These are phyloP conservation scores for Pyrenochaeta sp. DNA, from an alignment of 2,329 filamentous ascomycete genomes.

Conservation along the genomic window DNA sequence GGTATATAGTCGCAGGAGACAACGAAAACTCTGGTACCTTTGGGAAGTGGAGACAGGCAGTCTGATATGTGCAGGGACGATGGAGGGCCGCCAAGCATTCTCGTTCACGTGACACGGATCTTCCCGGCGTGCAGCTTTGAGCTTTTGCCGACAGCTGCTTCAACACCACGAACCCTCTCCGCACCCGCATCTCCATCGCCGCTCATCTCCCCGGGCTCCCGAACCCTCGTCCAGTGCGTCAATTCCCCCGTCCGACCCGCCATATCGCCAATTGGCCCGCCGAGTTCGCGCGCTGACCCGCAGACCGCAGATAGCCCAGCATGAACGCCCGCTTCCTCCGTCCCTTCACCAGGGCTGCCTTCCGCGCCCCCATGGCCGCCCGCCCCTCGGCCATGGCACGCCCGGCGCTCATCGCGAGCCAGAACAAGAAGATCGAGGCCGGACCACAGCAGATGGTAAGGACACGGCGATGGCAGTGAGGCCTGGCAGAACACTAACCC, in stretches of 20 bases:
- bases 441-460: conserved; percentile 46
- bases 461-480: too few relatives aligned
- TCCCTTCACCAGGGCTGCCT: conserved; percentile 49
- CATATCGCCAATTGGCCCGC: conserved; percentile 34
- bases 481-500: too few relatives aligned
- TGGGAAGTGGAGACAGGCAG: too few relatives aligned
- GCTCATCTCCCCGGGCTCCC: conserved; percentile 43
- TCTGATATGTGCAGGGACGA: too few relatives aligned
- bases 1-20: not conserved
- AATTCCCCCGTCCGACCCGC: conserved; percentile 25
- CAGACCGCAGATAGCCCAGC: conserved; percentile 41
- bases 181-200: conserved; percentile 42
- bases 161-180: conserved; percentile 32
- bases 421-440: conserved; percentile 46
- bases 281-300: conserved; percentile 39
- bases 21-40: too few relatives aligned
- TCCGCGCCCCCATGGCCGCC: conserved; percentile 47
- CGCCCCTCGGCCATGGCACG: conserved; percentile 46
- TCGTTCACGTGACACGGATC: conserved; percentile 31
- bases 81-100: conserved; percentile 14
- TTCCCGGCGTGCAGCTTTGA: conserved; percentile 31
- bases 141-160: conserved; percentile 39
- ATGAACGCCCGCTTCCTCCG: conserved; percentile 54
- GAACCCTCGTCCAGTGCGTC: conserved; percentile 40
- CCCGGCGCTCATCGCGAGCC: conserved; percentile 43